Evolutionary conservation across 441 rosid genomes (phyloP).

Genomic region (Populus hybrid): DNA sequence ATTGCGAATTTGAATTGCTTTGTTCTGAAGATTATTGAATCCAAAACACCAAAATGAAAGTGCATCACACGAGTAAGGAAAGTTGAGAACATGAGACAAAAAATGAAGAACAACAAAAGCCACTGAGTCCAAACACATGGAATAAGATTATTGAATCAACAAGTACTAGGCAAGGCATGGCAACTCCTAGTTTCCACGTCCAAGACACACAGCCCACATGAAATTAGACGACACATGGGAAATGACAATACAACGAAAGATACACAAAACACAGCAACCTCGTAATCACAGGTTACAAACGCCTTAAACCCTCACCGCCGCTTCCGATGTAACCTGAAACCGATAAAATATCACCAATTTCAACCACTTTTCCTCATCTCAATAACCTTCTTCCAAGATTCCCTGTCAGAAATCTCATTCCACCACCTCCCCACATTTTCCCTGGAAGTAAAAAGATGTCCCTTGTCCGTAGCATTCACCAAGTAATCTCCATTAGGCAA

Average conservation of each 20-base stretch:
- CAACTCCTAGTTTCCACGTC: no score
- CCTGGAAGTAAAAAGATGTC: constrained; percentile 44
- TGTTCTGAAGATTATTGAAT: not conserved
- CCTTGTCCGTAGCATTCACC: constrained; percentile 36
- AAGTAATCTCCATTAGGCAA: constrained; percentile 54
- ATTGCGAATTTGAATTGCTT: not conserved
- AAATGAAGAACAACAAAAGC: not conserved
- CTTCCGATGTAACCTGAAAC: not conserved
- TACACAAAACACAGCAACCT: not conserved
- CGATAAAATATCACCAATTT: not conserved
- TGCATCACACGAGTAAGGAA: not conserved
- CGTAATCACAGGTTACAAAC: not conserved
- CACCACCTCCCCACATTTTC: constrained; percentile 71
- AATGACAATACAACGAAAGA: not conserved
- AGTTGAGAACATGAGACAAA: not conserved
- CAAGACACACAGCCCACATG: not conserved
- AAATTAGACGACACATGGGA: not conserved
- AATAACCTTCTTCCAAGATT: constrained; percentile 65
- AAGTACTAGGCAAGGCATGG: no score
- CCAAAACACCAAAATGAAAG: not conserved
- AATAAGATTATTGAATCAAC: no score
- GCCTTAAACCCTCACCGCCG: not conserved
- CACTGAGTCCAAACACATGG: not conserved
- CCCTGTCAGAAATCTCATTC: constrained; percentile 56
- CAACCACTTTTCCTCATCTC: constrained; percentile 40